Conservation (phyloP, 2,329 filamentous ascomycete genomes). For the Phoma sp. region DNA sequence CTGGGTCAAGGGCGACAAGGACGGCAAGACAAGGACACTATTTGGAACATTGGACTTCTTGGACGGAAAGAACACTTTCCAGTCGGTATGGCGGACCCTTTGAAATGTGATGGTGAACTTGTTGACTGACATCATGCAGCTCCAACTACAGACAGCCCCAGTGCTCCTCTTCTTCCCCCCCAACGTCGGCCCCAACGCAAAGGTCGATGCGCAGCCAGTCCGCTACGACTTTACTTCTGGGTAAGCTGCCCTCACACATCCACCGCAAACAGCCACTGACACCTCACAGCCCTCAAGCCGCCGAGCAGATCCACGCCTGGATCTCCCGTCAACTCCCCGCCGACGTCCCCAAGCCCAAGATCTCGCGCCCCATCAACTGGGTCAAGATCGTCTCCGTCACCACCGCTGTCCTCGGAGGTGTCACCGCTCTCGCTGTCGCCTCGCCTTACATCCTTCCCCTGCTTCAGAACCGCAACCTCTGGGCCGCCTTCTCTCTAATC, state of each 20-base stretch:
- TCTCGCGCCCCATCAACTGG: slow-evolving; percentile 89
- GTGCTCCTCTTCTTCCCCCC: slow-evolving; percentile 88
- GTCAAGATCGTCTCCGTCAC: slow-evolving; percentile 72
- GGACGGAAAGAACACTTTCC: slow-evolving; percentile 83
- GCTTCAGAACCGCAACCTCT: slow-evolving; percentile 88
- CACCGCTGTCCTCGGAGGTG: slow-evolving; percentile 71
- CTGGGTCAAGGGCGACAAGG: slow-evolving; percentile 86
- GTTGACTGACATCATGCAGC: slow-evolving; percentile 61
- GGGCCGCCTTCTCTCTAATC: slow-evolving; percentile 90
- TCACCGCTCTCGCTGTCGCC: slow-evolving; percentile 74
- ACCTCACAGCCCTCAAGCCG: slow-evolving; percentile 68
- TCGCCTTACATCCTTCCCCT: slow-evolving; percentile 82
- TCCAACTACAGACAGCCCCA: slow-evolving; percentile 92
- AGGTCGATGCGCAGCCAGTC: slow-evolving; percentile 70
- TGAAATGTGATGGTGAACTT: not conserved
- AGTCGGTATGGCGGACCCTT: slow-evolving; percentile 69
- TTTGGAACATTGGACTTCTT: slow-evolving; percentile 88
- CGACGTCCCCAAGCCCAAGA: slow-evolving; percentile 72
- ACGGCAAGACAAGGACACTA: slow-evolving; percentile 73
- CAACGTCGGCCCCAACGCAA: slow-evolving; percentile 81
- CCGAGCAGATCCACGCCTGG: slow-evolving; percentile 82
- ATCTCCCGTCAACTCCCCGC: slow-evolving; percentile 76
- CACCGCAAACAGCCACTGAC: not conserved
- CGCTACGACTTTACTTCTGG: slow-evolving; percentile 86
- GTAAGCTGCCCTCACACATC: slow-evolving; percentile 57